Evolutionary conservation across 2,329 filamentous ascomycete genomes (phyloP).

Genomic region (Sporothrix humicola): DNA sequence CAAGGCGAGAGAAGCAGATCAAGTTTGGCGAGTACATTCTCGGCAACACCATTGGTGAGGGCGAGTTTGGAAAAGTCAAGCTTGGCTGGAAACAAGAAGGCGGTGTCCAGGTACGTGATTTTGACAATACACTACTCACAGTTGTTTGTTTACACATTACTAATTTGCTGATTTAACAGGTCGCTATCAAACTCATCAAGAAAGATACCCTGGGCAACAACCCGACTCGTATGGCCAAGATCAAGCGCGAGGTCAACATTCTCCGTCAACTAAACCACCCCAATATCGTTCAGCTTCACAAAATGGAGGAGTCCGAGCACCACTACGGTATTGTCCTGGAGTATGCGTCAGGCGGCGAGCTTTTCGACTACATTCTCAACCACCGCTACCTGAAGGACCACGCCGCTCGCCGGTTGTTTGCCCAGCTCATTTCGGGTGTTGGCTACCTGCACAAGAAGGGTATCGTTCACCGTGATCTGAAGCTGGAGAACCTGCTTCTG

Average conservation of each 20-base stretch:
- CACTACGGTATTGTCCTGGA: conserved; percentile 98
- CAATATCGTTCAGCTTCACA: conserved; percentile 95
- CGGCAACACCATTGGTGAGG: conserved; percentile 94
- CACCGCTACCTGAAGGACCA: conserved; percentile 96
- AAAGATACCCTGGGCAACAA: conserved; percentile 88
- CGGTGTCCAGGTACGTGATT: conserved; percentile 69
- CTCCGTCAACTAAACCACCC: conserved; percentile 85
- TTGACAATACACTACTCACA: neutral
- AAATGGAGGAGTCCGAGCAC: conserved; percentile 97
- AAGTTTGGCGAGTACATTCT: conserved; percentile 96
- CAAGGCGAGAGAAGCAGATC: conserved; percentile 71
- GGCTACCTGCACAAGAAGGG: conserved; percentile 98
- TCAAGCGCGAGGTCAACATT: conserved; percentile 95
- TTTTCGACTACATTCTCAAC: conserved; percentile 98
- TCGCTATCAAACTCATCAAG: conserved; percentile 97
- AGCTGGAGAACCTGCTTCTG: conserved; percentile 91
- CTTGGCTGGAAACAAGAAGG: conserved; percentile 97
- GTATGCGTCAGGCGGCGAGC: conserved; percentile 94
- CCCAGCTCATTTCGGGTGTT: conserved; percentile 93
- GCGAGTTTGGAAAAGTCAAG: conserved; percentile 98
- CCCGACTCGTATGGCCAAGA: conserved; percentile 88
- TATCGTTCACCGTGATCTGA: conserved; percentile 95
- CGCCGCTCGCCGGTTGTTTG: conserved; percentile 86
- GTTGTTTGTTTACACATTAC: neutral
- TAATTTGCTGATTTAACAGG: conserved; percentile 53